These are phyloP conservation scores for Nemania sp. DNA, from an alignment of 2,329 filamentous ascomycete genomes.

Conservation along the genomic window DNA sequence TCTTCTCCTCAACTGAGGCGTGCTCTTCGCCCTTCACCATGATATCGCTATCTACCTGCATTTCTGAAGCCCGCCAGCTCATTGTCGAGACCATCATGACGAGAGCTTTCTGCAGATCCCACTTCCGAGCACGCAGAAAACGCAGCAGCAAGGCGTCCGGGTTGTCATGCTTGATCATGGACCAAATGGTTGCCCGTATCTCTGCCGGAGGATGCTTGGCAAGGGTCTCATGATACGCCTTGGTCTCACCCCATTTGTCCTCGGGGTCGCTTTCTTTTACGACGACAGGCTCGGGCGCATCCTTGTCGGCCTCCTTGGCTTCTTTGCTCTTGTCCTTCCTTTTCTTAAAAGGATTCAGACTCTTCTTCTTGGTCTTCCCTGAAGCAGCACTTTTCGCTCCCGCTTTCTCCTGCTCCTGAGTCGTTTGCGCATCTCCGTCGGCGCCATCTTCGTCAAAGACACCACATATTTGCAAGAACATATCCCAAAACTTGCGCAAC, in stretches of 20 bases:
- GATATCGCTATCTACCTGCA: slow-evolving; percentile 88
- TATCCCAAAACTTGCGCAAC: slow-evolving; percentile 82
- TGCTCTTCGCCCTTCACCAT: slow-evolving; percentile 74
- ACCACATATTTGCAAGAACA: slow-evolving; percentile 75
- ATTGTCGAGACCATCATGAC: slow-evolving; percentile 95
- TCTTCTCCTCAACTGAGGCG: slow-evolving; percentile 63
- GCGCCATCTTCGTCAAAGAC: slow-evolving; percentile 49
- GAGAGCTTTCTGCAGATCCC: slow-evolving; percentile 91
- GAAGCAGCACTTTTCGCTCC: slow-evolving; percentile 34
- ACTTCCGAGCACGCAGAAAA: slow-evolving; percentile 88
- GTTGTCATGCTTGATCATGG: slow-evolving; percentile 92
- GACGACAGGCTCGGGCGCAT: slow-evolving; percentile 43
- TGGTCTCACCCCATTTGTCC: slow-evolving; percentile 91
- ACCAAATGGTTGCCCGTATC: slow-evolving; percentile 83
- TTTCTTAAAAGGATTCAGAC: slow-evolving; percentile 69
- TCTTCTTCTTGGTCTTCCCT: slow-evolving; percentile 75
- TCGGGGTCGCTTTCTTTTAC: slow-evolving; percentile 60
- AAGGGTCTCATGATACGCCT: slow-evolving; percentile 81
- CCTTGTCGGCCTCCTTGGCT: slow-evolving; percentile 43
- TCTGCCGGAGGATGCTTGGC: slow-evolving; percentile 76
- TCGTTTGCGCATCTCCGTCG: slow-evolving; percentile 38
- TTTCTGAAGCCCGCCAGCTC: slow-evolving; percentile 82
- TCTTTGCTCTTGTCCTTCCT: slow-evolving; percentile 61
- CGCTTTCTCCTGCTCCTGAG: slow-evolving; percentile 32
- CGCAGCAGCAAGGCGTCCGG: slow-evolving; percentile 82